phyloP scores from a whole-genome alignment of 2,329 filamentous ascomycete genomes.

The Penicillium sp. region DNA sequence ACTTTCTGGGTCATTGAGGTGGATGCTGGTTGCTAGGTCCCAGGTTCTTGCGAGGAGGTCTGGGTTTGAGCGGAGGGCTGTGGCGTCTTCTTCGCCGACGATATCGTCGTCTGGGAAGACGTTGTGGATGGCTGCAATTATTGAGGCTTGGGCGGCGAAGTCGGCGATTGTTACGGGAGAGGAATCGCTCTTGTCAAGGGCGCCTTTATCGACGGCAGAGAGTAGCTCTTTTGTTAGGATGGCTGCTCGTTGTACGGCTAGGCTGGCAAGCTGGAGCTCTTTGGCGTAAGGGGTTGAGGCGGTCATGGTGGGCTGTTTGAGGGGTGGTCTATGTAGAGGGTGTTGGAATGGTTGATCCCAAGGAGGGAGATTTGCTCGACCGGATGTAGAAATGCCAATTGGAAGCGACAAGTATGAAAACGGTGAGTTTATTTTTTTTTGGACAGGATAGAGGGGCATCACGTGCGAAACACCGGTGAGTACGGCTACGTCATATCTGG shows the following conservation, averaged over 20 bases:
- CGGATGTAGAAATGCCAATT: neutral
- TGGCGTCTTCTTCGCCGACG: constrained; percentile 62
- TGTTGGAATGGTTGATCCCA: neutral
- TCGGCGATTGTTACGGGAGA: constrained; percentile 65
- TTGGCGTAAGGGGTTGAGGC: constrained; percentile 31
- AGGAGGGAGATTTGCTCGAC: neutral
- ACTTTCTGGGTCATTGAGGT: constrained; percentile 35
- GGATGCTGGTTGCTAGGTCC: constrained; percentile 50
- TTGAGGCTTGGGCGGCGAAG: constrained; percentile 62
- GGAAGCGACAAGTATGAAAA: neutral
- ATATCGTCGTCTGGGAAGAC: constrained; percentile 59
- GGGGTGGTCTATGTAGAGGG: neutral
- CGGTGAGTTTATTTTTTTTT: constrained; percentile 5
- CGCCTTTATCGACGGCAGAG: constrained; percentile 50
- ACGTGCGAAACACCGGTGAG: constrained; percentile 9
- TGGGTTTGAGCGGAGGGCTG: constrained; percentile 51
- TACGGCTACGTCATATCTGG: constrained; percentile 8
- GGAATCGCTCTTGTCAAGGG: constrained; percentile 58
- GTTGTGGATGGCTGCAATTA: constrained; percentile 57
- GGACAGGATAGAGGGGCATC: constrained; percentile 4
- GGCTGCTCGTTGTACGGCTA: constrained; percentile 57
- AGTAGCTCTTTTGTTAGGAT: constrained; percentile 58
- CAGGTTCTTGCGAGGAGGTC: constrained; percentile 56
- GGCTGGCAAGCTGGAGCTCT: constrained; percentile 39
- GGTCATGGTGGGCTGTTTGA: constrained; percentile 23